Base-by-base conservation (phyloP, 306 rosid species). In the Purshia tridentata region DNA sequence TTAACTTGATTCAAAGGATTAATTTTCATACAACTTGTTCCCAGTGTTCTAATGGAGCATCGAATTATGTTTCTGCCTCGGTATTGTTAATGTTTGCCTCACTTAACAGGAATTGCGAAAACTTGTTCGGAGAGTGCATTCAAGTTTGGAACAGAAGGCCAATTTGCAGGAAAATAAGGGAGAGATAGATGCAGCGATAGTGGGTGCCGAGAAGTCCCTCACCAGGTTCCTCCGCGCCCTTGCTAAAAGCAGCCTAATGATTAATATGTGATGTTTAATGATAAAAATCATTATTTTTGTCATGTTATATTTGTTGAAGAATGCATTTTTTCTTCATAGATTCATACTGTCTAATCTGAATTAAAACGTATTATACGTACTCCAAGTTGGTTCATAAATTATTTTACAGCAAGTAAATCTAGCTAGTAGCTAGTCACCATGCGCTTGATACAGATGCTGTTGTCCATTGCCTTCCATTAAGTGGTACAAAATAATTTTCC, bases 91-190 rank as follows among this genome's bases (percentile, higher is more conserved):
- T 42, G 22, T 41, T 64, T 44, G 47, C 53, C 40, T 77, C 69
- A 63, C 65, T 64, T 59, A 10, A 67, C 89, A 91, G 99, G 99
- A 88, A 86, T 78, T 94, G 85, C 87, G 95, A 9, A 94, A 84
- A 81, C 91, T 94, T 62, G 90, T 91, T 1, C 87, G 95, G 2
- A 83, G 79, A 80, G 88, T 89, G 72, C 88, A 84, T 51, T 75
- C 69, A 37, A 42, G 72, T 70, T 81, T 88, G 73, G 90, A 87
- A 68, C 81, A 7, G 77, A 58, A 83, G 59, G 73, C 65, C 22
- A 73, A 18, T 18, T 51, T 41, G 23, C 91, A 86, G 72, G 90
- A 84, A 66, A 88, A 86, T 42, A 65, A 73, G 78, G 83, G 68
- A 78, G 77, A 85, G 59, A 65, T 67, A 70, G 89, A 83, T 67